These are phyloP conservation scores for Kazachstania kunashirensis DNA, from an alignment of 805 yeast genomes.

Conservation along the genomic window DNA sequence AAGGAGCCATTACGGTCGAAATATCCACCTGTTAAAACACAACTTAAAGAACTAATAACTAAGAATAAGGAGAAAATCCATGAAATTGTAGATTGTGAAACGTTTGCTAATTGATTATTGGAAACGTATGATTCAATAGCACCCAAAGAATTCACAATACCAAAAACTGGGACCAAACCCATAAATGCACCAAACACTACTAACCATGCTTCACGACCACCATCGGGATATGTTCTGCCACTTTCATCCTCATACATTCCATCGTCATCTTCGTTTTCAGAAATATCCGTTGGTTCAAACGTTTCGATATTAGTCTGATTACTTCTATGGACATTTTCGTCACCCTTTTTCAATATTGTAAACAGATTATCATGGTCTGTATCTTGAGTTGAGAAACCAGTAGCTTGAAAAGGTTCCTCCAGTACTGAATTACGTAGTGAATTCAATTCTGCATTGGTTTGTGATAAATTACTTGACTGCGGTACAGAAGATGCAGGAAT, in stretches of 20 bases:
- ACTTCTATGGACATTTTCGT: background rate
- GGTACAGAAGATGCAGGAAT: background rate
- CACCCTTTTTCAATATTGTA: background rate
- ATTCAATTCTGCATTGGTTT: background rate
- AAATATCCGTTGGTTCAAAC: background rate
- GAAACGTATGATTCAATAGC: slow-evolving; percentile 56
- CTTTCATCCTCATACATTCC: slow-evolving; percentile 9
- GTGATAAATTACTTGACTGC: background rate
- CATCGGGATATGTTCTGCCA: slow-evolving; percentile 37
- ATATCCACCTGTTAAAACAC: slow-evolving; percentile 46
- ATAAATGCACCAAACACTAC: slow-evolving; percentile 53
- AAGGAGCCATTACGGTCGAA: slow-evolving; percentile 55
- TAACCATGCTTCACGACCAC: slow-evolving; percentile 47
- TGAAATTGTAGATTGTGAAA: slow-evolving; percentile 42
- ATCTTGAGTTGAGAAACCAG: background rate
- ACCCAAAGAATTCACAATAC: slow-evolving; percentile 53
- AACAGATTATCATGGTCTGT: background rate
- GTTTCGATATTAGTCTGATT: background rate
- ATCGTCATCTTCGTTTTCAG: background rate
- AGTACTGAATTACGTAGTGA: background rate
- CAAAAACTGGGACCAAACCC: slow-evolving; percentile 51
- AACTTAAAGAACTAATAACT: slow-evolving; percentile 42
- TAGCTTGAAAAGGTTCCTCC: background rate
- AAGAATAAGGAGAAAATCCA: slow-evolving; percentile 62
- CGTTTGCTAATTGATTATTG: slow-evolving; percentile 41